Evolutionary conservation across 257 asterid species (phyloP), one percentile per base, ranked within the genome.

Genomic region (Nicotiana obtusifolia): DNA sequence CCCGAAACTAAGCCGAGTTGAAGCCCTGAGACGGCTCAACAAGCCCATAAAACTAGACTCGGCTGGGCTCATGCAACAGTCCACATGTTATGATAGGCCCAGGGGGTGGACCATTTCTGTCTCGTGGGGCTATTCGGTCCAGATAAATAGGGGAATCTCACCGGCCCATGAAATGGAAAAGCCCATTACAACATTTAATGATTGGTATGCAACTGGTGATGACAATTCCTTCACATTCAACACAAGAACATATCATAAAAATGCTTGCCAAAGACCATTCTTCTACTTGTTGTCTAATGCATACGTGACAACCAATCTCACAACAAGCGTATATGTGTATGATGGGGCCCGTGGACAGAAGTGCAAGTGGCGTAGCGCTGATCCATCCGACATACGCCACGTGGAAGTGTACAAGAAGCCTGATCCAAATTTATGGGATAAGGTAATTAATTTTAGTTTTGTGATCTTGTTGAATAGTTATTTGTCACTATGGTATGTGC

Each of bases 41-140:
- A 35, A 19, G 52, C 80, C 91, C 17, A 83, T 85, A 64, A 37
- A 68, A 30, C 86, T 86, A 1, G 91, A 88, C 62, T 85, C 91
- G 16, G 91, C 91, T 2, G 89, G 82, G n/a, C 83, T 90, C 17
- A 80, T 71, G 84, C 93, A 90, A 44, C 93, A 88, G 33, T 90
- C 93, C 7, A 88, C 88, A n/a, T 90, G 93, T 60, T 90, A 88
- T 53, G 88, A 88, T 73, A 80, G 64, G 49, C 64, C n/a, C 26
- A 81, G 79, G 1, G 73, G 54, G 56, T 90, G 93, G 91, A 86
- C 91, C 9, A 67, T 88, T 15, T 86, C 91, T 0, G 81, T 88
- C 59, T 87, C 91, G 4, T 90, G 90, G 93, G 93, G 90, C 5
- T 90, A 82, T n/a, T 65, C 85, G 1, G 82, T 84, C 66, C 93